Base-by-base conservation (phyloP, 257 asterid genomes). In the Mitragyna speciosa region DNA sequence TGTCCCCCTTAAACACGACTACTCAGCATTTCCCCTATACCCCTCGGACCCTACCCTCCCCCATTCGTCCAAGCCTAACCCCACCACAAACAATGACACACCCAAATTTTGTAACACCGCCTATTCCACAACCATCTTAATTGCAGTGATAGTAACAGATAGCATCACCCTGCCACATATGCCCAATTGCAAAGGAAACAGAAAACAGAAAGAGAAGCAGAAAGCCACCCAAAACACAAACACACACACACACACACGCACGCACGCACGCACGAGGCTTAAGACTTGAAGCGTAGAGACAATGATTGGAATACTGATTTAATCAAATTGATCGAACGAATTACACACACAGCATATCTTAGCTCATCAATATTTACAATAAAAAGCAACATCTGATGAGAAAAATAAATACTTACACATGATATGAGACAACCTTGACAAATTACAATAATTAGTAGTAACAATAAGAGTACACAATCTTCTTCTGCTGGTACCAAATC, bases 1-100 rank as follows among this genome's bases (percentile, higher is more conserved):
- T 76, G 83, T 80, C 86, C 85, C 81, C 67, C 41, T 63, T 19
- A 16, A 16, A 43, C 49, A 15, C 17, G 12, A 12, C 56, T 74
- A 1, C 52, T 11, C 17, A 5, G 15, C 26, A 12, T 45, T 70
- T 24, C 26, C 41, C 72, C 51, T 6, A 47, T 22, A 15, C 10
- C 43, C 65, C 52, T 17, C 22, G 67, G 20, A 30, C 61, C 45
- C 51, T 12, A 19, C 2, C 36, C 64, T 70, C 12, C 41, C 52
- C 17, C n/a, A n/a, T 59, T 45, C 64, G 65, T 79, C 0, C 61
- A 12, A 79, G 76, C 82, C 76, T 31, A 31, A 61, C 69, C 77
- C 77, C 58, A 15, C 26, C 75, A 47, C 71, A 4, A 36, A 36
- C 3, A 36, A 2, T 1, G 39, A 36, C 39, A 4, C 39, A 36